These are phyloP conservation scores for Candida cerambycidarum DNA, from an alignment of 805 yeast genomes.

Conservation along the genomic window DNA sequence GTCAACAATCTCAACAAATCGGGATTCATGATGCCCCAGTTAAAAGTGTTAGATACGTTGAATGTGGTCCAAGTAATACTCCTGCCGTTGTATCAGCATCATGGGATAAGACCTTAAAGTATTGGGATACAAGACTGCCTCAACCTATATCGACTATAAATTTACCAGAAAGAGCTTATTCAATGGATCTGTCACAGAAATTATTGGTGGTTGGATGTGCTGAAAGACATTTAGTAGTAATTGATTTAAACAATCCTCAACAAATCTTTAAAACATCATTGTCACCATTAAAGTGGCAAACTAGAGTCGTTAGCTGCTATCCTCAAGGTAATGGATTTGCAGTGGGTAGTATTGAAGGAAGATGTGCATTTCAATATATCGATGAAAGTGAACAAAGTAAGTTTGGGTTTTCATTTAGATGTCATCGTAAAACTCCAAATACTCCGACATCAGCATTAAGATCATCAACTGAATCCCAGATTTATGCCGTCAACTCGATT, in stretches of 20 bases:
- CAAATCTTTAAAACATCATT: slow-evolving; percentile 68
- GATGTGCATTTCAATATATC: slow-evolving; percentile 92
- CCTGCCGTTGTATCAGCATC: slow-evolving; percentile 88
- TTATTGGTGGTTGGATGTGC: slow-evolving; percentile 93
- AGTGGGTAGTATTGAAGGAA: slow-evolving; percentile 89
- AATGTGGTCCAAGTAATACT: slow-evolving; percentile 80
- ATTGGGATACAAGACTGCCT: slow-evolving; percentile 91
- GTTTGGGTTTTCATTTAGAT: slow-evolving; percentile 84
- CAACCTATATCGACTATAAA: slow-evolving; percentile 78
- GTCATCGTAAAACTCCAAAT: slow-evolving; percentile 74
- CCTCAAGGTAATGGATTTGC: slow-evolving; percentile 94
- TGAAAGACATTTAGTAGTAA: slow-evolving; percentile 73
- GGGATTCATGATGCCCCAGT: slow-evolving; percentile 88
- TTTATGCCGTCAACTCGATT: slow-evolving; percentile 79
- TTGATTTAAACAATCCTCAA: slow-evolving; percentile 82
- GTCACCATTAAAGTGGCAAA: slow-evolving; percentile 88
- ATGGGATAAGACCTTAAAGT: slow-evolving; percentile 92
- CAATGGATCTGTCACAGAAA: slow-evolving; percentile 81
- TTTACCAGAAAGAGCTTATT: slow-evolving; percentile 87
- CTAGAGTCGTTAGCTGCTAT: slow-evolving; percentile 77
- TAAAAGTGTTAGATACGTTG: slow-evolving; percentile 68
- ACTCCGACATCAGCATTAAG: slow-evolving; percentile 27
- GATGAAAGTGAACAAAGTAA: slow-evolving; percentile 76
- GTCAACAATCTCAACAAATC: slow-evolving; percentile 80
- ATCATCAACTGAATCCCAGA: slow-evolving; percentile 50